Evolutionary conservation across 2,329 filamentous ascomycete species (phyloP), one percentile per base, ranked within the genome.

Genomic region (Trichoderma sp.): DNA sequence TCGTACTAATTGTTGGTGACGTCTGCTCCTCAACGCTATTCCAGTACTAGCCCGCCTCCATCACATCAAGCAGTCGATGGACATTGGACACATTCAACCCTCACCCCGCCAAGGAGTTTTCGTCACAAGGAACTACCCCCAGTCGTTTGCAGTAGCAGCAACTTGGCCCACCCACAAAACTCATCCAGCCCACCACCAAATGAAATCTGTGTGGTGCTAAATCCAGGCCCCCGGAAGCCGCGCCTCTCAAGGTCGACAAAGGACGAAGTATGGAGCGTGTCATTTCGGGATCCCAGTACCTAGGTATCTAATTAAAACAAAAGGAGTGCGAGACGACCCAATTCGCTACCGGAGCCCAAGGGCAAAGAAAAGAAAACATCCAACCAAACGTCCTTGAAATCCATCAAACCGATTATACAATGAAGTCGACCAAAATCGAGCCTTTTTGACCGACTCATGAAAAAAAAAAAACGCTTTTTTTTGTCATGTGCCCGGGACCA

Each of bases 371-470:
- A 63, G 14, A 57, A 68, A 70, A 6, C 26, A 51, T 28, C 39
- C 57, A 70, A 62, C 43, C 66, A 53, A 61, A 53, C 28, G 66
- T 71, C 57, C 68, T 64, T 26, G 60, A 43, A 67, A 28, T 72
- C 67, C 71, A 63, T 73, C 72, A 63, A 73, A 65, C 64, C 74
- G 71, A 72, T 75, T 53, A 73, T 73, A 73, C 73, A 64, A 47
- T 62, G 47, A 65, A 69, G 56, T 64, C 69, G 70, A 53, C 51
- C 72, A 65, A 39, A 32, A n/a, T 18, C 18, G 43, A 66, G 53
- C 36, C 56, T 3, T 53, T 72, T 71, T 51, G 36, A 65, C 47
- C 71, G 53, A 51, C 65, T 43, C 67, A 70, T 70, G 34, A 36
- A 61, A 61, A 62, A 70, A 30, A 30, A 62, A 61, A 57, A 65